Base-by-base conservation (phyloP, 169 alveolate genomes). In the Eimeria zaria region DNA sequence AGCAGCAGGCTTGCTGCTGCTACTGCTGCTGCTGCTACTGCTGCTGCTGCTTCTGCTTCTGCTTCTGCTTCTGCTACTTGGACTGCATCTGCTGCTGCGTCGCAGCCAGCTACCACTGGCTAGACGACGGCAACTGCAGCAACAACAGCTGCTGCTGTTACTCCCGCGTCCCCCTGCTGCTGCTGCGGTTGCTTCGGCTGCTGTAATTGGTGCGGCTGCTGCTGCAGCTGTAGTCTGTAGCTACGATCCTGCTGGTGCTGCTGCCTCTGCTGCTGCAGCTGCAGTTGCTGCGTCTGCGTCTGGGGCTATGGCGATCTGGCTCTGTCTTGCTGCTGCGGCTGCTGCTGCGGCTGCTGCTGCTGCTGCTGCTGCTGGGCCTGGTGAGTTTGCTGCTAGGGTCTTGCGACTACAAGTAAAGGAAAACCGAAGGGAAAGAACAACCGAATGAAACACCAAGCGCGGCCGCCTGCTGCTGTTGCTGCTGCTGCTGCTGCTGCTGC, bases 401-500 rank as follows among this genome's bases (percentile, higher is more conserved):
- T 1, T 69, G 78, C 39, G 20, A 16, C 78, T 69, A 69, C 46
- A 69, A 69, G n/a, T 69, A 39, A 69, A 69, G n/a, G n/a, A 69
- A 39, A 33, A 69, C 11, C 18, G 22, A 69, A n/a, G 22, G 11
- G 22, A 27, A 33, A 69, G 20, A 69, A 69, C 4, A 33, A 33
- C 7, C 5, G 16, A 58, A n/a, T 2, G 44, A 24, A 7, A 12
- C 4, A 16, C 44, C 20, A 69, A 3, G 20, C 48, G 33, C 46
- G 78, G 78, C 8, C 6, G 18, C n/a, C 39, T 2, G 46, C n/a
- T 2, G 20, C 78, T 69, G 46, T 16, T 20, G 78, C 78, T 69
- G 78, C 78, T 69, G 78, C 78, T 11, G 39, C 78, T 69, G 78
- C 74, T 64, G 74, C 74, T 64, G 74, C 74, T 64, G 74, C 74